Evolutionary conservation across 352 stramenopile species (phyloP).

Genomic region (Phytophthora pini): DNA sequence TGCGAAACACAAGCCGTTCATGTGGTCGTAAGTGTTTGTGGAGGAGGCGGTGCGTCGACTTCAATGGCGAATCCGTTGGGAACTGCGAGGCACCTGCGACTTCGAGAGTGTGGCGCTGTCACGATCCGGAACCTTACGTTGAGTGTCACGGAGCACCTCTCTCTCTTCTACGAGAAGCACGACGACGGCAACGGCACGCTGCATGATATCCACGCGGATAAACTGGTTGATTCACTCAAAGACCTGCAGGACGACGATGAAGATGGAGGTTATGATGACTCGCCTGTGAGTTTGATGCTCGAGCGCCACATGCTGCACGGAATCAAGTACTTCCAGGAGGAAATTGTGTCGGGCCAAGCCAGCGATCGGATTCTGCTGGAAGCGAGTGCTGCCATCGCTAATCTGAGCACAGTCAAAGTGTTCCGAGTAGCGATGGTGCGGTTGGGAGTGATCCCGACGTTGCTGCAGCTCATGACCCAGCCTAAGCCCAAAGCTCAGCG

Average conservation of each 20-base stretch:
- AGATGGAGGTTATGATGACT: constrained; percentile 4
- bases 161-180: constrained; percentile 48
- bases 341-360: constrained; percentile 45
- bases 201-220: constrained; percentile 11
- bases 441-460: constrained; percentile 55
- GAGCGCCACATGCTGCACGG: constrained; percentile 70
- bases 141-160: constrained; percentile 56
- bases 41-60: neutral
- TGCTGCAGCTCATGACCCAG: constrained; percentile 49
- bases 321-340: constrained; percentile 62
- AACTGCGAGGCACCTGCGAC: constrained; percentile 30
- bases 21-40: constrained; percentile 66
- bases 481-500: constrained; percentile 15
- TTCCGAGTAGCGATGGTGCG: constrained; percentile 70
- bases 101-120: constrained; percentile 63
- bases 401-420: constrained; percentile 67
- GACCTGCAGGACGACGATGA: constrained; percentile 18
- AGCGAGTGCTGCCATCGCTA: constrained; percentile 66
- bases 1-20: constrained; percentile 69
- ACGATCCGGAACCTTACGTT: constrained; percentile 78
- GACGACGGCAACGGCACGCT: constrained; percentile 20
- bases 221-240: constrained; percentile 13
- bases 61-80: neutral
- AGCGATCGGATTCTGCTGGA: constrained; percentile 62
- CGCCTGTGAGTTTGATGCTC: constrained; percentile 41